Percentiles rank a stretch among this genome's conserved stretches.
Conservation (phyloP, 345 rosid genomes). For the Eucalyptus decipiens region DNA sequence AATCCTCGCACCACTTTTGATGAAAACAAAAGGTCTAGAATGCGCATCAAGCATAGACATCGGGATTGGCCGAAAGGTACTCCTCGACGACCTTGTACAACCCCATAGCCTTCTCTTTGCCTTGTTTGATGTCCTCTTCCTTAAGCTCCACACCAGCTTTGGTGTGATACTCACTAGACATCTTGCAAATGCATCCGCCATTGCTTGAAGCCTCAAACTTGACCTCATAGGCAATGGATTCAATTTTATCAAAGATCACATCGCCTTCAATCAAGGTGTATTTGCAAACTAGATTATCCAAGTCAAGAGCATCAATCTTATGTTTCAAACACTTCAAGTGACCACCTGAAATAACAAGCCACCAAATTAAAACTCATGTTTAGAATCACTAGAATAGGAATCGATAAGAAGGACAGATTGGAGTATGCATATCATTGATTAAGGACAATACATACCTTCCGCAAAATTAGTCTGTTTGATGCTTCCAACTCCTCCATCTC, state of each 20-base stretch:
- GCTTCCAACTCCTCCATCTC: constrained; percentile 8
- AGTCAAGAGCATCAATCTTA: background rate
- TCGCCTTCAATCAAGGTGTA: background rate
- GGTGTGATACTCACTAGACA: background rate
- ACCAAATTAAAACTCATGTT: too few relatives aligned
- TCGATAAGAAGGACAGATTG: too few relatives aligned
- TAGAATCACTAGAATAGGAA: too few relatives aligned
- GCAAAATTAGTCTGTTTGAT: background rate
- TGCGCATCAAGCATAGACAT: background rate
- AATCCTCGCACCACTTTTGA: too few relatives aligned
- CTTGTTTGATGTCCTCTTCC: constrained; percentile 7
- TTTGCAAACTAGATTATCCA: background rate
- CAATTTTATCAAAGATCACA: constrained; percentile 1
- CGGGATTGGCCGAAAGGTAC: constrained; percentile 8
- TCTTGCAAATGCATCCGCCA: constrained; percentile 11
- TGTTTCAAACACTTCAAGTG: background rate
- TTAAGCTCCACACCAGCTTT: background rate
- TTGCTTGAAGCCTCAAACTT: constrained; percentile 2
- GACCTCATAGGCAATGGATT: constrained; percentile 5
- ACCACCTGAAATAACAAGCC: background rate
- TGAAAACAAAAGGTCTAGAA: too few relatives aligned
- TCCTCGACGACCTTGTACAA: constrained; percentile 10
- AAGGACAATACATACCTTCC: background rate
- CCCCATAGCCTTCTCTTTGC: background rate
- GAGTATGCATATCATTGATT: too few relatives aligned